phyloP scores from a whole-genome alignment of 495 filamentous ascomycete genomes.

The Aspergillus wentii region DNA sequence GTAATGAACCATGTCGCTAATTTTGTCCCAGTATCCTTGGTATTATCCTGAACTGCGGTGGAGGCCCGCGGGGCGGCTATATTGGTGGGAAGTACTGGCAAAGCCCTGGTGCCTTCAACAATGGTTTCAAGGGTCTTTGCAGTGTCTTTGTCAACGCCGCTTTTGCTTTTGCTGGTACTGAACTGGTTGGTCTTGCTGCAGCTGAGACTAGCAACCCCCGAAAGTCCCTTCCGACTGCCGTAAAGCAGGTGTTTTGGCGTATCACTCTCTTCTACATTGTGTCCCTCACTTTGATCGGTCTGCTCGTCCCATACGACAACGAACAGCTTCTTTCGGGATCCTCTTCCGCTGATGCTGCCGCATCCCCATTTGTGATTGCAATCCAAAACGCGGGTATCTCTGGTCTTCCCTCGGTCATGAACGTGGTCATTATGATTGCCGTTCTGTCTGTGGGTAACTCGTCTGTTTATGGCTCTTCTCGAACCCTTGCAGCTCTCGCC shows the following conservation, averaged over 20 bases:
- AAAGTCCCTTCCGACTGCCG: conserved; percentile 78
- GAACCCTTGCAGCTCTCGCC: conserved; percentile 80
- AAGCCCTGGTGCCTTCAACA: conserved; percentile 82
- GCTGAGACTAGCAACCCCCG: conserved; percentile 84
- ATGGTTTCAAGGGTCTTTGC: conserved; percentile 93
- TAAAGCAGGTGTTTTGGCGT: conserved; percentile 95
- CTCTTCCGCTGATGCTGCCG: conserved; percentile 58
- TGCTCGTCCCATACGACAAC: conserved; percentile 70
- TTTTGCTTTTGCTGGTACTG: conserved; percentile 89
- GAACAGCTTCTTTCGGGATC: conserved; percentile 49
- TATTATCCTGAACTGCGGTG: conserved; percentile 74
- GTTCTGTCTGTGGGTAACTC: conserved; percentile 86
- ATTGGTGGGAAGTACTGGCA: conserved; percentile 82
- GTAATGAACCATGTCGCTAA: conserved; percentile 9
- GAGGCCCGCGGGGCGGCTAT: conserved; percentile 68
- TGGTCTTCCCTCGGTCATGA: conserved; percentile 78
- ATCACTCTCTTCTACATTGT: conserved; percentile 85
- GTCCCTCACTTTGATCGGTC: conserved; percentile 65
- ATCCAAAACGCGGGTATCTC: conserved; percentile 75
- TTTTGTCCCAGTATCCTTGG: conserved; percentile 59
- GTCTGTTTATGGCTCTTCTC: conserved; percentile 79
- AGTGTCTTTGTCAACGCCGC: conserved; percentile 90
- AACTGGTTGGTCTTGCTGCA: conserved; percentile 87
- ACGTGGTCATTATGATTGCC: conserved; percentile 82
- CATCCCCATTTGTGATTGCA: conserved; percentile 87